Evolutionary conservation across 2,329 filamentous ascomycete species (phyloP).

Genomic region (Grosmannia penicillata): DNA sequence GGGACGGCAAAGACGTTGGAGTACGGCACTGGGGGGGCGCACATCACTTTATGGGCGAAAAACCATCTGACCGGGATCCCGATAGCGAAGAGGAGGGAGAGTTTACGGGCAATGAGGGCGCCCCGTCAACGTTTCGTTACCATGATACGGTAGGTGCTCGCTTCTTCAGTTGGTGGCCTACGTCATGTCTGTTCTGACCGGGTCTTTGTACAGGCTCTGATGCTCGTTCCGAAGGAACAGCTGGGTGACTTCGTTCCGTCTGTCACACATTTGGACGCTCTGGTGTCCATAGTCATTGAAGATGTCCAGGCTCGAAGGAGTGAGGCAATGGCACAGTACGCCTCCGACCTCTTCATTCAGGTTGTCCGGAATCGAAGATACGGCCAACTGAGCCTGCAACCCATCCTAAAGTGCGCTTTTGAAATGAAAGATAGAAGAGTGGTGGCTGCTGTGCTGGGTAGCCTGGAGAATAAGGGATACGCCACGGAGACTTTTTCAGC

Average conservation of each 20-base stretch:
- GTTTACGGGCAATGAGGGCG: constrained; percentile 6
- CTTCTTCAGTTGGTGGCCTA: too few relatives aligned
- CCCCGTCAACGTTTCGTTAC: background rate
- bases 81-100: constrained; percentile 7
- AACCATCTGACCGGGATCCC: background rate
- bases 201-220: background rate
- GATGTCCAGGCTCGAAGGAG: background rate
- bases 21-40: background rate
- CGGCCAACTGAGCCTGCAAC: background rate
- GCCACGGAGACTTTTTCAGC: background rate
- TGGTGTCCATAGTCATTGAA: background rate
- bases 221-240: background rate
- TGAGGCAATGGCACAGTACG: background rate
- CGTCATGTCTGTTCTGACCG: background rate
- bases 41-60: constrained; percentile 6
- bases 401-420: background rate
- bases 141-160: background rate
- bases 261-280: background rate
- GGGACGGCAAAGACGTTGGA: background rate
- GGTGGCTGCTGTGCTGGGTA: background rate
- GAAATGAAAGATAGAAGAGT: background rate
- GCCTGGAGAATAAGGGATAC: background rate
- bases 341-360: background rate
- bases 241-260: background rate
- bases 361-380: background rate